Percentiles rank a stretch among this genome's conserved stretches.
These are phyloP conservation scores for Aulographum hederae DNA, from an alignment of 2,329 filamentous ascomycete species.

Conservation along the genomic window DNA sequence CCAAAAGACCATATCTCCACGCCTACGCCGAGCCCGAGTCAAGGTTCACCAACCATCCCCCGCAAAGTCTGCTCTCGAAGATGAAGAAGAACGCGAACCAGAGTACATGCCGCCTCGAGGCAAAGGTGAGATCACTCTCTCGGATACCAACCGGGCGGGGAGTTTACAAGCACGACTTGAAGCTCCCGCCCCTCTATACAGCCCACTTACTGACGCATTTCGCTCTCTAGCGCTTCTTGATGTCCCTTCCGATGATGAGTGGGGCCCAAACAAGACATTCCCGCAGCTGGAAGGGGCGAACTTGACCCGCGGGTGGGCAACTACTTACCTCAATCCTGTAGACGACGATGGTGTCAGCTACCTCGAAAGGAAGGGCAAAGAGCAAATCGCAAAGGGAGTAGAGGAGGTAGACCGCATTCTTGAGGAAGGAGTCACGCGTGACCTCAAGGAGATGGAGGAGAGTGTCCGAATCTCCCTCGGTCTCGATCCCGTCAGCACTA, in stretches of 20 bases:
- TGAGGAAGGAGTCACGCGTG: constrained; percentile 1
- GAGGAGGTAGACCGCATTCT: constrained; percentile 1
- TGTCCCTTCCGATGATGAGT: constrained; percentile 11
- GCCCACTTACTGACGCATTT: too few relatives aligned
- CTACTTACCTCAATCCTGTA: constrained; percentile 4
- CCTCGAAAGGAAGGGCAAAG: background rate
- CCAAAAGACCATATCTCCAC: constrained; percentile 38
- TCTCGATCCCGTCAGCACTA: background rate
- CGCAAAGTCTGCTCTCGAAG: constrained; percentile 30
- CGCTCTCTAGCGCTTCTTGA: constrained; percentile 14
- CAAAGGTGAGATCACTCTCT: constrained; percentile 16
- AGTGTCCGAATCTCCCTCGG: background rate
- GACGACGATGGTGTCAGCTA: constrained; percentile 1
- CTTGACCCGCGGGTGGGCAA: constrained; percentile 3
- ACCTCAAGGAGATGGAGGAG: background rate
- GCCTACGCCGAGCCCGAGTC: constrained; percentile 33
- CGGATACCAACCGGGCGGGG: too few relatives aligned
- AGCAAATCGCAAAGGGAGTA: constrained; percentile 1
- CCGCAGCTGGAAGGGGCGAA: constrained; percentile 4
- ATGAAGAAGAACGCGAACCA: constrained; percentile 50
- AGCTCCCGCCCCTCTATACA: too few relatives aligned
- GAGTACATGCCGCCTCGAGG: constrained; percentile 76
- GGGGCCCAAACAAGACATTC: constrained; percentile 6
- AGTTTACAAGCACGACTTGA: too few relatives aligned
- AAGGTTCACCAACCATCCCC: constrained; percentile 45